Percentiles rank a stretch among this genome's conserved stretches.
phyloP scores from a whole-genome alignment of 2,329 filamentous ascomycete genomes.

The Penicillium sp. region DNA sequence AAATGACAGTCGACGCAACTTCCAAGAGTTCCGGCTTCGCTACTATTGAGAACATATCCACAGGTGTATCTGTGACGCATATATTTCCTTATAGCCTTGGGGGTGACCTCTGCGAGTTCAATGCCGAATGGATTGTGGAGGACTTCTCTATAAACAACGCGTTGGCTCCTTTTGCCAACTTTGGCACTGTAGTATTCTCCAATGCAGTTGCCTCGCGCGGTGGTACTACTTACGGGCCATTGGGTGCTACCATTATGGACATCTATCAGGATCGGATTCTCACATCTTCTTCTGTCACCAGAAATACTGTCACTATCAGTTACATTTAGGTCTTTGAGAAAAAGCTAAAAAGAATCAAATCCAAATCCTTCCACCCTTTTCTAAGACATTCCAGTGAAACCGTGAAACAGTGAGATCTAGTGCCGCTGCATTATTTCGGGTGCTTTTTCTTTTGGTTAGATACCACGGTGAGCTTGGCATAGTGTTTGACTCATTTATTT shows the following conservation, averaged over 20 bases:
- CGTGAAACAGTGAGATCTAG: neutral
- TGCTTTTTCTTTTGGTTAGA: neutral
- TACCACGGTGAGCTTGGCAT: neutral
- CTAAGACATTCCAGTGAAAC: neutral
- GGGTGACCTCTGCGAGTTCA: constrained; percentile 50
- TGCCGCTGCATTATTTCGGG: neutral
- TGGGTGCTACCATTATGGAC: constrained; percentile 44
- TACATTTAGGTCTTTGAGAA: constrained; percentile 18
- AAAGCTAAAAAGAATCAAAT: neutral
- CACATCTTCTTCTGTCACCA: constrained; percentile 29
- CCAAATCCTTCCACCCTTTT: neutral
- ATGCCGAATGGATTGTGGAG: constrained; percentile 64
- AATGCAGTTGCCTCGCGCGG: constrained; percentile 35
- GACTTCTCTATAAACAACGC: constrained; percentile 42
- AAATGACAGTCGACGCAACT: constrained; percentile 42
- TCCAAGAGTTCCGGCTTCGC: constrained; percentile 44
- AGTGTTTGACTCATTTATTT: neutral
- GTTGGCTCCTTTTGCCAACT: constrained; percentile 48
- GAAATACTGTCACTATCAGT: constrained; percentile 21
- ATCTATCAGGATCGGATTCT: constrained; percentile 44
- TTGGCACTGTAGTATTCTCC: constrained; percentile 49
- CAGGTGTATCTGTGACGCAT: constrained; percentile 51
- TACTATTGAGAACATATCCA: constrained; percentile 51
- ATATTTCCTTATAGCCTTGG: constrained; percentile 45
- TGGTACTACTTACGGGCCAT: constrained; percentile 31